Base-by-base conservation (phyloP, 1,284 basidiomycete genomes). In the Ustilago loliicola region DNA sequence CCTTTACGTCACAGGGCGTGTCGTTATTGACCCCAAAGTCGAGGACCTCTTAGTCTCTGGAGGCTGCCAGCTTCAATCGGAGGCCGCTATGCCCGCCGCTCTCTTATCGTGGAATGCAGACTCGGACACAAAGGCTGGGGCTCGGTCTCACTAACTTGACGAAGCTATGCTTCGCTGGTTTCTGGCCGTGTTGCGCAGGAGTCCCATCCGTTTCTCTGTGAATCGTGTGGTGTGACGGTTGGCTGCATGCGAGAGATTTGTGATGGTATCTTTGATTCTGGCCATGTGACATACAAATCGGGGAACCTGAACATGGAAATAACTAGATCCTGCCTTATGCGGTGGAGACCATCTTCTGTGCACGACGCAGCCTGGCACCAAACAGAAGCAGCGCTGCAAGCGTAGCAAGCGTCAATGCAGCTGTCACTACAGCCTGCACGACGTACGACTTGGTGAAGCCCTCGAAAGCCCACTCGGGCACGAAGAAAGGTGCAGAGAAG, bases 401-500 rank as follows among this genome's bases (percentile, higher is more conserved):
- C 27, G 84, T 63, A 1, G 79, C 23, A 1, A 73, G 29, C 1
- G 86, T 86, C 5, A 83, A 40, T 1, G 68, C 83, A 1, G 80
- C 72, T 10, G 80, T 78, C 7, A 87, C 77, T 10, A 80, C 78
- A 13, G 84, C 87, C 71, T 86, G 83, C 3, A 76, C 72, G 17
- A 79, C 67, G 53, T 80, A 87, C 4, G 79, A 68, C 38, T 66
- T 69, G 17, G 80, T 64, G 51, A 83, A 85, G 48, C 77, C 79
- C 29, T 72, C 27, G 29, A 72, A 70, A 13, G 80, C 83, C 86
- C 86, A 87, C 38, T 76, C 66, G 36, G 83, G 81, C 9, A 83
- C 79, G 64, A 85, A 87, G 76, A 87, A 87, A 10, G 86, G 79
- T 17, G 85, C 81, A 0, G 79, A 81, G 51, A 87, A 87, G 23